Conservation (phyloP, 768 basidiomycete genomes). For the Boletus rubroflammeus region DNA sequence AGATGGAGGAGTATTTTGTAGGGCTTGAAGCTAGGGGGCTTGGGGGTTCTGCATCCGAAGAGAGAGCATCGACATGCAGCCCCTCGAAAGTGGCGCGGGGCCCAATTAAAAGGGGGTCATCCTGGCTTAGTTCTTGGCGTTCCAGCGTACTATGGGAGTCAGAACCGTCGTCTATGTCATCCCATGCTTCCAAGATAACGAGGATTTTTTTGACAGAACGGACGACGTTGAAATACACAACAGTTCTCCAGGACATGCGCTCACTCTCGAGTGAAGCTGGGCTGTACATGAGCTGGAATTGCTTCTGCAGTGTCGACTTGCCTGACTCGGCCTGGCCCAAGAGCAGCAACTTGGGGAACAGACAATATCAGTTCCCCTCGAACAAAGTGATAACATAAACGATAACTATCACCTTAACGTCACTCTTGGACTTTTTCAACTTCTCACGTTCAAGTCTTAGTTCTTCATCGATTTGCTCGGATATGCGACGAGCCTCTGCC, state of each 20-base stretch:
- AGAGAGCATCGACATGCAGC: slow-evolving; percentile 3
- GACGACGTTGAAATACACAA: slow-evolving; percentile 76
- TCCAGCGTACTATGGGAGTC: slow-evolving; percentile 33
- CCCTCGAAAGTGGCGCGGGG: slow-evolving; percentile 10
- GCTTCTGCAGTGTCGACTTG: slow-evolving; percentile 74
- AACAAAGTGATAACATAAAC: neutral
- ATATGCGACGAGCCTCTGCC: slow-evolving; percentile 70
- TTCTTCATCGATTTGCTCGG: slow-evolving; percentile 81
- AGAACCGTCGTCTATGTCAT: slow-evolving; percentile 55
- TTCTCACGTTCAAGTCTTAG: slow-evolving; percentile 66
- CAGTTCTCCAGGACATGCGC: slow-evolving; percentile 66
- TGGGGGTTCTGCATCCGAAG: slow-evolving; percentile 9
- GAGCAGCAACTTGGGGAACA: slow-evolving; percentile 52
- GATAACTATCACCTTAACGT: slow-evolving; percentile 58
- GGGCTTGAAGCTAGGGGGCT: slow-evolving; percentile 18
- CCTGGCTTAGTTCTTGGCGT: slow-evolving; percentile 30
- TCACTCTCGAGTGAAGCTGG: slow-evolving; percentile 67
- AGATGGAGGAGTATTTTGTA: slow-evolving; percentile 35
- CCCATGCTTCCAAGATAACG: slow-evolving; percentile 57
- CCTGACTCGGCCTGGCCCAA: slow-evolving; percentile 78
- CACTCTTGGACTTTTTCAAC: slow-evolving; percentile 60
- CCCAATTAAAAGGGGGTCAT: slow-evolving; percentile 19
- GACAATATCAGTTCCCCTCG: slow-evolving; percentile 19
- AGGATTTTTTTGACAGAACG: slow-evolving; percentile 69
- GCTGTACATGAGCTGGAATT: slow-evolving; percentile 79